Percentiles rank a stretch among this genome's conserved stretches.
Conservation (phyloP, 345 rosid species). For the Arabis hirsuta region DNA sequence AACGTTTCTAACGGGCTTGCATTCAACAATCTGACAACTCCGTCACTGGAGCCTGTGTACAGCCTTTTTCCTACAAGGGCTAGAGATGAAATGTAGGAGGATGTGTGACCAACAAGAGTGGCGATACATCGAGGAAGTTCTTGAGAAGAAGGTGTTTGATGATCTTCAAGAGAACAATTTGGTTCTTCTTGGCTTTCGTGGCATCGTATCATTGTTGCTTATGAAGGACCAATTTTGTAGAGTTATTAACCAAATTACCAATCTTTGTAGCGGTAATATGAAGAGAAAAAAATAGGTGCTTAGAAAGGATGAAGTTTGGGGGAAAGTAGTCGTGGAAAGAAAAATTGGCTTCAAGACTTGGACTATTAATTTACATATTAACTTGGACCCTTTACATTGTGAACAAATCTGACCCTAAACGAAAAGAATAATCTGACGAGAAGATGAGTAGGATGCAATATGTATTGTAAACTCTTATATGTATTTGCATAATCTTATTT, state of each 20-base stretch:
- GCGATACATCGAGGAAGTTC: constrained; percentile 54
- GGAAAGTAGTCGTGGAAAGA: constrained; percentile 41
- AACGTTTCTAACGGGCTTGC: constrained; percentile 48
- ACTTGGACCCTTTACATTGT: constrained; percentile 26
- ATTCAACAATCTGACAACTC: constrained; percentile 69
- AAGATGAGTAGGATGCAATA: constrained; percentile 41
- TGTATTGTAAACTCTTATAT: background rate
- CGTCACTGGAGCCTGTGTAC: constrained; percentile 68
- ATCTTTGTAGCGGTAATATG: constrained; percentile 19
- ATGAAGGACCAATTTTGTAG: constrained; percentile 22
- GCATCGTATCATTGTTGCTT: constrained; percentile 31
- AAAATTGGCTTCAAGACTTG: constrained; percentile 39
- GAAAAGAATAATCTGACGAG: constrained; percentile 37
- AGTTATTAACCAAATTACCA: background rate
- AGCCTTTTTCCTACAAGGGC: constrained; percentile 66
- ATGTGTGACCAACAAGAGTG: constrained; percentile 64
- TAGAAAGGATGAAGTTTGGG: constrained; percentile 19
- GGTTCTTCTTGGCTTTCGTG: constrained; percentile 7
- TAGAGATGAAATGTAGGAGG: constrained; percentile 68
- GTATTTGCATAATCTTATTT: constrained; percentile 27
- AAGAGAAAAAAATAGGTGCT: constrained; percentile 19
- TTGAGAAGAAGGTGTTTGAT: constrained; percentile 21
- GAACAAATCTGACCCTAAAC: constrained; percentile 29
- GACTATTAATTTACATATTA: constrained; percentile 31
- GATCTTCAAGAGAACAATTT: constrained; percentile 20